phyloP scores from a whole-genome alignment of 305 asterid genomes.

The Rubia tinctorum region DNA sequence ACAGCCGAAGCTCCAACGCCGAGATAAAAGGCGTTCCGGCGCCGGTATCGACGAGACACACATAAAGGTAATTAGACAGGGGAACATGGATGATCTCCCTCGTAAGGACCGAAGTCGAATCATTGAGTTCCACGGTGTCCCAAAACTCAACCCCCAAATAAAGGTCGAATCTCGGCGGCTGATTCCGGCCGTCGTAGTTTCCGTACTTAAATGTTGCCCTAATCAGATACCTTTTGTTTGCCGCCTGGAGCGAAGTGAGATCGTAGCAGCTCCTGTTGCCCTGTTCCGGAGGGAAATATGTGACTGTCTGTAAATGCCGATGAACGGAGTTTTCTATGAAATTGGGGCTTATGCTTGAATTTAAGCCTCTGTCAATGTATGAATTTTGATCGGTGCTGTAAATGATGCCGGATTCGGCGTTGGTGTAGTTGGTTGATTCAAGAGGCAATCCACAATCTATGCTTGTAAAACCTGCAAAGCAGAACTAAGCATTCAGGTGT shows the following conservation, averaged over 20 bases:
- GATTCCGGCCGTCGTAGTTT: constrained; percentile 29
- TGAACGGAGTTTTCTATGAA: neutral
- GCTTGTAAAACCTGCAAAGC: constrained; percentile 23
- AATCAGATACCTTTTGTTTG: constrained; percentile 17
- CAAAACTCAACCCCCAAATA: constrained; percentile 33
- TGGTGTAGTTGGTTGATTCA: constrained; percentile 1
- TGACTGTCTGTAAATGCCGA: constrained; percentile 14
- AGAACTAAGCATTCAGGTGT: neutral
- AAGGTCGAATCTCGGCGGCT: constrained; percentile 23
- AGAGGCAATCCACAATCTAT: constrained; percentile 28
- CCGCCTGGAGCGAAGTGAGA: constrained; percentile 2
- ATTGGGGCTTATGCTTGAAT: neutral
- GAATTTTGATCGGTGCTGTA: constrained; percentile 15
- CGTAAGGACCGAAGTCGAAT: neutral
- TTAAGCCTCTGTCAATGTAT: constrained; percentile 16
- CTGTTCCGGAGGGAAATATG: constrained; percentile 22
- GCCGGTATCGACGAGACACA: constrained; percentile 33
- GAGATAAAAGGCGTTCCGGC: constrained; percentile 39
- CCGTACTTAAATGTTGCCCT: constrained; percentile 35
- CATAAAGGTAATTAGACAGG: constrained; percentile 20
- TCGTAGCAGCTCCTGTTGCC: constrained; percentile 37
- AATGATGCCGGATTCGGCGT: neutral
- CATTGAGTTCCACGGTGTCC: constrained; percentile 5
- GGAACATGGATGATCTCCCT: constrained; percentile 29
- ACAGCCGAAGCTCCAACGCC: constrained; percentile 28